These are phyloP conservation scores for Cladosporium sp. DNA, from an alignment of 2,329 filamentous ascomycete species.

Conservation along the genomic window DNA sequence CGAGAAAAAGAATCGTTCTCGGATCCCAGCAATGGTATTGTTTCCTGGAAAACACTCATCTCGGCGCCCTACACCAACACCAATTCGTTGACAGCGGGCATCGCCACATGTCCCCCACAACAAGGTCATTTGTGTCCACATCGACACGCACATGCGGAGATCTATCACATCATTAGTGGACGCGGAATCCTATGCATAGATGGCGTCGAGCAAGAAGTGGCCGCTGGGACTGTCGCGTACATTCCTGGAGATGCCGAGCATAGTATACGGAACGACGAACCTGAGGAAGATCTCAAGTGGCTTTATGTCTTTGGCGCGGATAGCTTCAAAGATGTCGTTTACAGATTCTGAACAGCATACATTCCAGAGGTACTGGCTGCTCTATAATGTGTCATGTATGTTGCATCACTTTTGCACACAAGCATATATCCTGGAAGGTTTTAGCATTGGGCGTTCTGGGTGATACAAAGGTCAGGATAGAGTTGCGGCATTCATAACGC, in stretches of 20 bases:
- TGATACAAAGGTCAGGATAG: too few relatives aligned
- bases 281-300: not conserved
- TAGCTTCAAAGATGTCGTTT: not conserved
- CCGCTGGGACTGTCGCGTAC: slow-evolving; percentile 33
- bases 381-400: not conserved
- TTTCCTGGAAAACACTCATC: slow-evolving; percentile 38
- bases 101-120: slow-evolving; percentile 30
- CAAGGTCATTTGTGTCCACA: slow-evolving; percentile 35
- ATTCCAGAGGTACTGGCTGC: not conserved
- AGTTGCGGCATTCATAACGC: too few relatives aligned
- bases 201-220: slow-evolving; percentile 28
- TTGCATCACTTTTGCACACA: too few relatives aligned
- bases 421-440: too few relatives aligned
- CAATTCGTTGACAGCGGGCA: slow-evolving; percentile 33
- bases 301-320: not conserved
- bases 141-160: slow-evolving; percentile 38
- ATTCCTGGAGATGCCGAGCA: slow-evolving; percentile 41
- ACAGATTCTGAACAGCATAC: not conserved
- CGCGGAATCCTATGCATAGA: slow-evolving; percentile 35
- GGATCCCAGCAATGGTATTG: slow-evolving; percentile 16
- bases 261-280: slow-evolving; percentile 23
- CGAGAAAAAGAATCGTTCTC: not conserved
- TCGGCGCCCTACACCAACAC: slow-evolving; percentile 31
- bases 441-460: too few relatives aligned
- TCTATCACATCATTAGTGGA: slow-evolving; percentile 38